phyloP scores from a whole-genome alignment of 1,284 basidiomycete species.

The Serendipita sp. region DNA sequence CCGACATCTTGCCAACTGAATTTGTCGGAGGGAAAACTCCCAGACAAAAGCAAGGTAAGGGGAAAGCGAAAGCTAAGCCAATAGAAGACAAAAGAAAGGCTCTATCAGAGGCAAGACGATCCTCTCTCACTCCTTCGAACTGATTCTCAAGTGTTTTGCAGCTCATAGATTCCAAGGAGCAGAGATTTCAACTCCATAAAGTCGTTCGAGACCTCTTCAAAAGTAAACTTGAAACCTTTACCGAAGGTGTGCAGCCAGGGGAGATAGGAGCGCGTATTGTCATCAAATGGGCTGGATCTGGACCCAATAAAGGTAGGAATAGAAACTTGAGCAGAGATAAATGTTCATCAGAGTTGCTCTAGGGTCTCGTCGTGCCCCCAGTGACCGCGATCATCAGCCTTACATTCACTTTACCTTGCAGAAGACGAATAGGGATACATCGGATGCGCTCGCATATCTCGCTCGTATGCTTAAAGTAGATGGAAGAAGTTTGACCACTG shows the following conservation, averaged over 20 bases:
- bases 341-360: background rate
- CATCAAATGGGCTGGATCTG: constrained; percentile 52
- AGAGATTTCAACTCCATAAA: constrained; percentile 72
- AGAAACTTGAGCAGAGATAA: background rate
- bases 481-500: constrained; percentile 71
- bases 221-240: constrained; percentile 59
- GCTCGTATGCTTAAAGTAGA: constrained; percentile 62
- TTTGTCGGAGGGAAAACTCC: background rate
- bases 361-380: background rate
- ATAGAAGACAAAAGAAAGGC: constrained; percentile 19
- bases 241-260: constrained; percentile 17
- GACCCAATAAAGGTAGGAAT: background rate
- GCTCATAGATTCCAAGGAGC: constrained; percentile 72
- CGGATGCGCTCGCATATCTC: constrained; percentile 78
- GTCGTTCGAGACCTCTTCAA: constrained; percentile 66
- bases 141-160: constrained; percentile 22
- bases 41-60: constrained; percentile 16
- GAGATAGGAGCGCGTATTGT: constrained; percentile 56
- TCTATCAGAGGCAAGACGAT: background rate
- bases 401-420: constrained; percentile 96
- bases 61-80: constrained; percentile 20
- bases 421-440: constrained; percentile 95
- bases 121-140: constrained; percentile 8
- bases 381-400: constrained; percentile 32
- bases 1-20: background rate